phyloP scores from a whole-genome alignment of 2,329 filamentous ascomycete genomes.

The Aspergillus caelatus region DNA sequence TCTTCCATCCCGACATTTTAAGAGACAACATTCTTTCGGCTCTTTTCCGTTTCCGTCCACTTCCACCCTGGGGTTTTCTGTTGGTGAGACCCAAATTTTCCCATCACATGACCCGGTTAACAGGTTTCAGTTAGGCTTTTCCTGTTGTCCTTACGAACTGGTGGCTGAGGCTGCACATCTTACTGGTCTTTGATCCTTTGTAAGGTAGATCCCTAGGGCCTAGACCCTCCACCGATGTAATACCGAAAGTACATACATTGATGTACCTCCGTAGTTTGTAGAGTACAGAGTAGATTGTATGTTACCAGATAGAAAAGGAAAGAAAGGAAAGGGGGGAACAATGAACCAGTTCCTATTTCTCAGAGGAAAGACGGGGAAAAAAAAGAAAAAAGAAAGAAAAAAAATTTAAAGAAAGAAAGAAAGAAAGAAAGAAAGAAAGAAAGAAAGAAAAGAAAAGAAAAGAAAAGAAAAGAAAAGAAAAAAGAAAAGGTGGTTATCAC shows the following conservation, averaged over 20 bases:
- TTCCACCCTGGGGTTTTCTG: background rate
- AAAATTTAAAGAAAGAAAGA: too few species aligned
- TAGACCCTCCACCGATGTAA: background rate
- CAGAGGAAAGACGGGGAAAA: too few species aligned
- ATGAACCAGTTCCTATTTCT: too few species aligned
- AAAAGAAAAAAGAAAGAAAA: too few species aligned
- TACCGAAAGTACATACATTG: background rate
- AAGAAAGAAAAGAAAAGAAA: too few species aligned
- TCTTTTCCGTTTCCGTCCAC: conserved; percentile 12
- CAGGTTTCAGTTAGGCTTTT: too few species aligned
- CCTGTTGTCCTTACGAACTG: background rate
- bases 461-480: too few species aligned
- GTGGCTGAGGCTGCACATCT: background rate
- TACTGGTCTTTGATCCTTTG: background rate
- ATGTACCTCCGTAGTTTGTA: background rate
- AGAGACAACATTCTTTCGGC: background rate
- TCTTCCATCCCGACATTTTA: background rate
- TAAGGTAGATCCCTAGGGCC: background rate
- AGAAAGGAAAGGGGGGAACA: too few species aligned
- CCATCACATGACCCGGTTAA: background rate
- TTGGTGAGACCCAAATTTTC: background rate
- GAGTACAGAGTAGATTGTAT: background rate
- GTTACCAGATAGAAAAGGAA: too few species aligned
- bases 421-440: too few species aligned
- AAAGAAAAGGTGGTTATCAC: too few species aligned